Conservation (phyloP, 805 yeast genomes). For the Barnettozyma pratensis region DNA sequence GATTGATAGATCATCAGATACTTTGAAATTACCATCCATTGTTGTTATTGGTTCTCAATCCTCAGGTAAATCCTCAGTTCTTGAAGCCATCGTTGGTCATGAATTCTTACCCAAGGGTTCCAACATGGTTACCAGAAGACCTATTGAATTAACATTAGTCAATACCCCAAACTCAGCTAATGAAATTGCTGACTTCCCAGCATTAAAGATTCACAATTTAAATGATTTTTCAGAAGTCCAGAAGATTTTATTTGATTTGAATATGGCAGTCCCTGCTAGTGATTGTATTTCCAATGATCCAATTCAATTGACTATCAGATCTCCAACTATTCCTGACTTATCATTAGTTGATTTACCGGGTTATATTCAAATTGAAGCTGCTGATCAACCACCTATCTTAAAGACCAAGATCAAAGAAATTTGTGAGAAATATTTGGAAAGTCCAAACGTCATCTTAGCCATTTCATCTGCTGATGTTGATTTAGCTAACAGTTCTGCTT, state of each 20-base stretch:
- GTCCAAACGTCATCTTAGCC: conserved; percentile 92
- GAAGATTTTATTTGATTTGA: conserved; percentile 77
- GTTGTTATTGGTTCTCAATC: conserved; percentile 98
- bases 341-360: conserved; percentile 96
- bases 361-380: conserved; percentile 93
- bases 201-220: conserved; percentile 71
- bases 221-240: conserved; percentile 89
- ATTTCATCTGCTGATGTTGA: conserved; percentile 98
- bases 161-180: conserved; percentile 80
- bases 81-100: conserved; percentile 96
- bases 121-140: conserved; percentile 97
- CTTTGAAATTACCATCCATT: conserved; percentile 84
- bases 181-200: conserved; percentile 91
- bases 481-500: conserved; percentile 91
- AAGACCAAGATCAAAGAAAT: conserved; percentile 73
- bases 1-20: conserved; percentile 67
- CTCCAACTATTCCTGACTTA: conserved; percentile 88
- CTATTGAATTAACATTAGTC: conserved; percentile 88
- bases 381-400: conserved; percentile 86
- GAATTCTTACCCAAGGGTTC: conserved; percentile 96
- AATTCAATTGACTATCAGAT: conserved; percentile 83
- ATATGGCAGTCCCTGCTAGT: conserved; percentile 82
- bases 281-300: conserved; percentile 93
- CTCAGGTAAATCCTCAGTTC: conserved; percentile 93
- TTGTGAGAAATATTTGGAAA: conserved; percentile 80